Percentiles rank a stretch among this genome's conserved stretches.
phyloP scores from a whole-genome alignment of 2,329 filamentous ascomycete genomes.

The Fusarium sp. region DNA sequence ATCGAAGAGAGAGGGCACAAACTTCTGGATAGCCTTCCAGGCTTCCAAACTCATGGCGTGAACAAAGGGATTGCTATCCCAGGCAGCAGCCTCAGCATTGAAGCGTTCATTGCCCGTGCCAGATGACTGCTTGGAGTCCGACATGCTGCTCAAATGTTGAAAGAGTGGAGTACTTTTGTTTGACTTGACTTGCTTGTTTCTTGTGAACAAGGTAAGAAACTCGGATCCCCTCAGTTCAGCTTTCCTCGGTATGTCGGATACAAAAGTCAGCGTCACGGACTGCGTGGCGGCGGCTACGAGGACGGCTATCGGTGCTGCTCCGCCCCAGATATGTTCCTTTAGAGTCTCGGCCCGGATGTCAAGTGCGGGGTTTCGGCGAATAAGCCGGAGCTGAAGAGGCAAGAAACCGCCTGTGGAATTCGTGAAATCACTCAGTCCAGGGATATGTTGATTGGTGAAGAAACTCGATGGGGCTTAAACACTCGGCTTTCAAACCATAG shows the following conservation, averaged over 20 bases:
- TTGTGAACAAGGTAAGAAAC: background rate
- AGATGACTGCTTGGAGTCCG: background rate
- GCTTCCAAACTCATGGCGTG: constrained; percentile 57
- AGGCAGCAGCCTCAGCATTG: constrained; percentile 64
- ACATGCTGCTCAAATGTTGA: background rate
- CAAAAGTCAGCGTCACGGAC: background rate
- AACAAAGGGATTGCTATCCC: constrained; percentile 66
- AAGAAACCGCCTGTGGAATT: background rate
- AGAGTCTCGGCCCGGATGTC: background rate
- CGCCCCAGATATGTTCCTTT: background rate
- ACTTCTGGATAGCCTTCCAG: constrained; percentile 40
- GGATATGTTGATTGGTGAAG: background rate
- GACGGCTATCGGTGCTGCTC: constrained; percentile 1
- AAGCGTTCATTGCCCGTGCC: constrained; percentile 55
- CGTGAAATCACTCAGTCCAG: background rate
- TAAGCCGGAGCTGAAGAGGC: background rate
- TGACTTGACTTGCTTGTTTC: background rate
- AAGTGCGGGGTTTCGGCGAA: background rate
- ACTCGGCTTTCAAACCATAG: background rate
- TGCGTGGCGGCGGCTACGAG: background rate
- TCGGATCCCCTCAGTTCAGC: background rate
- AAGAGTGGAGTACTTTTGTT: background rate
- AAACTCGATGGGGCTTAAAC: background rate
- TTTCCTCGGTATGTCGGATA: background rate
- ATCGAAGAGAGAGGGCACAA: constrained; percentile 39